Evolutionary conservation across 2,329 filamentous ascomycete species (phyloP), one percentile per base, ranked within the genome.

Genomic region (Seiridium cupressi): DNA sequence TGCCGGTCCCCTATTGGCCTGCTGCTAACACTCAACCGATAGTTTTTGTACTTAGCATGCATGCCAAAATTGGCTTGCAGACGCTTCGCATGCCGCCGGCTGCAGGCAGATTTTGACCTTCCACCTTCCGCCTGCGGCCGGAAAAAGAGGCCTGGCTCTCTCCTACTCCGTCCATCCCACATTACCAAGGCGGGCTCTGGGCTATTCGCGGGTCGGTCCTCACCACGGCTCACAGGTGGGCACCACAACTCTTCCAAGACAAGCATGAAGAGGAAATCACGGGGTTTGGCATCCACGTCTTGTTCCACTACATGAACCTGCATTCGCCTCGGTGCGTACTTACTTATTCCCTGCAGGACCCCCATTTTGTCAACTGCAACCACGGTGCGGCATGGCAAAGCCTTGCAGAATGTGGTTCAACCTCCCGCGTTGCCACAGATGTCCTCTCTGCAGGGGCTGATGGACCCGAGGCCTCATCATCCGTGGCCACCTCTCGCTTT

Each of bases 251-350:
- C 59, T 55, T 62, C 65, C 60, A 64, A 64, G 63, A 70, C 69
- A 65, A 64, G 67, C 69, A 71, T 71, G 63, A 63, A 66, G 55
- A 59, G 62, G 63, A 64, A 68, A 72, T 73, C 70, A 72, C 70
- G 69, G 70, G 71, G 67, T 63, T 63, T 56, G 47, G 26, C 51
- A 8, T 60, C 63, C n/a, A 55, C n/a, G 13, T 42, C 38, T 34
- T 9, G 38, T 55, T 44, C n/a, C 51, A 55, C 51, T 44, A 55
- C 51, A 31, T 31, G n/a, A 31, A 44, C n/a, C 18, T 55, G 36
- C 31, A 55, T 44, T 34, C 7, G 11, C 38, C 44, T 13, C 44
- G n/a, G 35, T 55, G 46, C 31, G 40, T 35, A 47, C 38, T 42
- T 55, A 34, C 18, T 57, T 38, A 57, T n/a, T 44, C 54, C 54